Conservation (phyloP, 768 basidiomycete genomes). For the Tricholoma saponaceum region DNA sequence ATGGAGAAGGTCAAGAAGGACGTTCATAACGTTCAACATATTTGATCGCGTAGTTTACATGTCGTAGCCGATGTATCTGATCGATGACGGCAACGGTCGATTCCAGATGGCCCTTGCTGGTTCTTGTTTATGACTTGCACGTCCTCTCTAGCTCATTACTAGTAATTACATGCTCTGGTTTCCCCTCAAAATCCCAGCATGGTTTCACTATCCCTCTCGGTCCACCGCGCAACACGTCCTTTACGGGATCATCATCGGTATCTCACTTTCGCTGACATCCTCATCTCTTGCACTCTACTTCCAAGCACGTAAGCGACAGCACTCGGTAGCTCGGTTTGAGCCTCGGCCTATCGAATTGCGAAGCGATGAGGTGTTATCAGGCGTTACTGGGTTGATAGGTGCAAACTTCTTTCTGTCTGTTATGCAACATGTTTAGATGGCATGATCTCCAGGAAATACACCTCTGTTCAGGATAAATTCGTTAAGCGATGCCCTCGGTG, state of each 20-base stretch:
- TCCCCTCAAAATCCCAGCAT: slow-evolving; percentile 20
- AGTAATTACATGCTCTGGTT: slow-evolving; percentile 21
- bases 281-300: slow-evolving; percentile 58
- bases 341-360: slow-evolving; percentile 65
- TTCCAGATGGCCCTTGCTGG: too few relatives aligned
- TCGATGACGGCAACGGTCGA: too few relatives aligned
- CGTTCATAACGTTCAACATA: too few relatives aligned
- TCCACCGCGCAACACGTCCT: slow-evolving; percentile 31
- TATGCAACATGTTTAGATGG: neutral
- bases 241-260: slow-evolving; percentile 59
- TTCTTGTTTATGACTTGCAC: too few relatives aligned
- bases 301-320: slow-evolving; percentile 44
- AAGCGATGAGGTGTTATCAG: slow-evolving; percentile 74
- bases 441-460: slow-evolving; percentile 69
- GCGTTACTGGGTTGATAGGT: slow-evolving; percentile 88
- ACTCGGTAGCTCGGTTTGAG: slow-evolving; percentile 31
- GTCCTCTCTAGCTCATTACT: too few relatives aligned
- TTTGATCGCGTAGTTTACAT: too few relatives aligned
- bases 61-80: too few relatives aligned
- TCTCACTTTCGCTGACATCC: slow-evolving; percentile 71
- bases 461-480: slow-evolving; percentile 90
- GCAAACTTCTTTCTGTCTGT: slow-evolving; percentile 12
- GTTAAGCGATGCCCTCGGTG: slow-evolving; percentile 83
- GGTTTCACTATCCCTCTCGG: slow-evolving; percentile 35
- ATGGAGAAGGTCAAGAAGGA: too few relatives aligned